A percentile compares a stretch with the other conserved stretches of the same genome.
Evolutionary conservation across 2,329 filamentous ascomycete genomes (phyloP).

Genomic region (Rutstroemia sp.): DNA sequence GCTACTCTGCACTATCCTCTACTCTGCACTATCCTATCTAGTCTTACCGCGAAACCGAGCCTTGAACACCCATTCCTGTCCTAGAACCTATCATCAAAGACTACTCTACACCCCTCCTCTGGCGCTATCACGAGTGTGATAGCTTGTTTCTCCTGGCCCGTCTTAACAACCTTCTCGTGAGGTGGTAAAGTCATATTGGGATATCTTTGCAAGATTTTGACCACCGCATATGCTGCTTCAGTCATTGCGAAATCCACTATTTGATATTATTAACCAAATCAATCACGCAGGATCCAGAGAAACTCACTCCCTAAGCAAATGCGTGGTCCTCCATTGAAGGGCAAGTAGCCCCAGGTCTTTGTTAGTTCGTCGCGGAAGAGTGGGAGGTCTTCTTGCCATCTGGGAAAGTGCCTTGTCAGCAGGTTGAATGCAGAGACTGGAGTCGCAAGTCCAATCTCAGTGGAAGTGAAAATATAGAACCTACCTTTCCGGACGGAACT

Average conservation of each 20-base stretch:
- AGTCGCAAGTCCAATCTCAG: no score
- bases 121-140: background rate
- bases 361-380: background rate
- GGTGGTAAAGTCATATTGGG: background rate
- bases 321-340: constrained; percentile 63
- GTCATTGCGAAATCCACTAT: background rate
- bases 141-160: background rate
- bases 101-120: background rate
- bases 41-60: no score
- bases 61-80: no score
- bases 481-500: constrained; percentile 72
- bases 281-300: background rate
- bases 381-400: constrained; percentile 32
- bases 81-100: background rate
- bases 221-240: background rate
- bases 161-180: background rate
- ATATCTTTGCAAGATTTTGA: background rate
- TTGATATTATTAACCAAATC: background rate
- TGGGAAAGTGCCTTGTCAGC: constrained; percentile 32
- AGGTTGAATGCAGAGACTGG: constrained; percentile 16
- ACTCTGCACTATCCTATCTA: no score
- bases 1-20: no score
- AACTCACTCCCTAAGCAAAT: constrained; percentile 54
- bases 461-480: constrained; percentile 11
- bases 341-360: constrained; percentile 59